Evolutionary conservation across 352 stramenopile genomes (phyloP).

Genomic region (Globisporangium mamillatum): DNA sequence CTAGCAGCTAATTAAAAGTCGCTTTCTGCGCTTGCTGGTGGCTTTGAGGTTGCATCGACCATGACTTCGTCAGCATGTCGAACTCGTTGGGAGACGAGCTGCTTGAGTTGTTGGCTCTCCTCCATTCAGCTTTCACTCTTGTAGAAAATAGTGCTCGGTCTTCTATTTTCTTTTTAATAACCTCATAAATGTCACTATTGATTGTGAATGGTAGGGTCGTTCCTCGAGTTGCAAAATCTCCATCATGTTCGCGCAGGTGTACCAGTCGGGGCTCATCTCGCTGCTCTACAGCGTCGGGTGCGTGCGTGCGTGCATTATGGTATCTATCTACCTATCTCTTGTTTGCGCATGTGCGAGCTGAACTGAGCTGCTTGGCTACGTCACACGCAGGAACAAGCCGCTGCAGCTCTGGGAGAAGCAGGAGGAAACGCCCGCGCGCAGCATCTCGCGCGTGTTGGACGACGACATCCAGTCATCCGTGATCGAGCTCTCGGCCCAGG

Average conservation of each 20-base stretch:
- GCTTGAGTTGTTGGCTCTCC: too few species aligned
- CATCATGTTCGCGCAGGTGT: conserved; percentile 46
- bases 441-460: conserved; percentile 48
- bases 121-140: too few species aligned
- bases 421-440: conserved; percentile 24
- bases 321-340: neutral
- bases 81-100: too few species aligned
- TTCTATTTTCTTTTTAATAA: too few species aligned
- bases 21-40: too few species aligned
- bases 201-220: too few species aligned
- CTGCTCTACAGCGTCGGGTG: conserved; percentile 64
- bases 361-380: neutral
- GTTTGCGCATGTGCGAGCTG: too few species aligned
- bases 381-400: conserved; percentile 32
- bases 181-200: too few species aligned
- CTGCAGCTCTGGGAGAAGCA: conserved; percentile 65
- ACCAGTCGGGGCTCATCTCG: conserved; percentile 53
- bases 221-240: neutral
- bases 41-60: too few species aligned
- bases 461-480: conserved; percentile 58
- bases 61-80: too few species aligned
- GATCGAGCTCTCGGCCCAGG: conserved; percentile 34
- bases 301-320: conserved; percentile 1
- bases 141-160: too few species aligned
- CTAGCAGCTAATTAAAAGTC: too few species aligned